Conservation (phyloP, 306 rosid species). For the Dryas octopetala region DNA sequence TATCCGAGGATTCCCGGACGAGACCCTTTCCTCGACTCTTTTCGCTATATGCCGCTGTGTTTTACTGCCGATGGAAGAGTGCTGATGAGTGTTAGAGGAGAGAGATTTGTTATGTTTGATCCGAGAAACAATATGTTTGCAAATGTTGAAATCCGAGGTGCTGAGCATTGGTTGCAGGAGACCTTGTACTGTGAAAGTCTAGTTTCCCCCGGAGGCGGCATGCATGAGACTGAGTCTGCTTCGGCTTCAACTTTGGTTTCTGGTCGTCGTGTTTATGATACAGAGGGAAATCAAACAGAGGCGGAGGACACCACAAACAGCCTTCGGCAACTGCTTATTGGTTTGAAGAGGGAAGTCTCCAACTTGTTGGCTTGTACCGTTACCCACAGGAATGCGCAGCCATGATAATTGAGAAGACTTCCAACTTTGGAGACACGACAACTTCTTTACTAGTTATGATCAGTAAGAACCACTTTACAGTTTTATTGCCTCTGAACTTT, state of each 20-base stretch:
- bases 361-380: conserved; percentile 8
- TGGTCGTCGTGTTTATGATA: too few relatives aligned
- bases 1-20: conserved; percentile 13
- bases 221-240: background rate
- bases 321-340: background rate
- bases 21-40: conserved; percentile 3
- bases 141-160: conserved; percentile 17
- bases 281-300: background rate
- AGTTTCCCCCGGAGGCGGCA: conserved; percentile 33
- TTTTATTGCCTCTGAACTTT: background rate
- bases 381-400: conserved; percentile 1
- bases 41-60: conserved; percentile 36
- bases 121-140: conserved; percentile 10
- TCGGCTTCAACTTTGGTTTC: too few relatives aligned
- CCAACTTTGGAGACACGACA: background rate
- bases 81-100: conserved; percentile 35
- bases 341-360: conserved; percentile 21
- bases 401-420: conserved; percentile 1
- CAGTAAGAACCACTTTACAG: background rate
- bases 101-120: conserved; percentile 36
- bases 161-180: conserved; percentile 42
- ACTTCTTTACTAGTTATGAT: background rate
- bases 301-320: background rate
- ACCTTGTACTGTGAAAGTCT: conserved; percentile 36
- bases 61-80: conserved; percentile 31